phyloP scores from a whole-genome alignment of 2,329 filamentous ascomycete species.

The Fusarium phyllophilum region DNA sequence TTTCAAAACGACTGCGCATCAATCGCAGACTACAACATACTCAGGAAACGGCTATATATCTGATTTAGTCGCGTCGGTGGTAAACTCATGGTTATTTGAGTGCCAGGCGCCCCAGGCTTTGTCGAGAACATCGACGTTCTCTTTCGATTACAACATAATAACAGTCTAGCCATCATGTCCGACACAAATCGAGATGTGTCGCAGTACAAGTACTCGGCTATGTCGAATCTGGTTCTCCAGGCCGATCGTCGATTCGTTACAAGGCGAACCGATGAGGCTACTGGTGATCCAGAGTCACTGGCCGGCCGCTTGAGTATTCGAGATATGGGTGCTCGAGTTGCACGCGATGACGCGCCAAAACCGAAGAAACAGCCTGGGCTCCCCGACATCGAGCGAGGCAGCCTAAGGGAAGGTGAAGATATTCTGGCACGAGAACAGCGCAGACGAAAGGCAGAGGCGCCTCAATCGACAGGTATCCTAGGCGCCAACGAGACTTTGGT shows the following conservation, averaged over 20 bases:
- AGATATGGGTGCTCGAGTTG: constrained; percentile 91
- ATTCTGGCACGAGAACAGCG: constrained; percentile 84
- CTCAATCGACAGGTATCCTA: constrained; percentile 79
- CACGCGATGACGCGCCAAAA: constrained; percentile 81
- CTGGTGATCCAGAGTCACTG: constrained; percentile 96
- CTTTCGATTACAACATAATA: constrained; percentile 42
- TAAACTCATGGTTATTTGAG: constrained; percentile 50
- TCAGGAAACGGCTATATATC: constrained; percentile 24
- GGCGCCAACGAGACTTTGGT: constrained; percentile 87
- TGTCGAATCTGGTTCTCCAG: constrained; percentile 99
- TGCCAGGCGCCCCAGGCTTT: constrained; percentile 48
- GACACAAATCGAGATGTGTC: constrained; percentile 84
- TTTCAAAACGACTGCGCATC: constrained; percentile 39
- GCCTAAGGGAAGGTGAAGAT: constrained; percentile 82
- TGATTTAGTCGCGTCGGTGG: constrained; percentile 28
- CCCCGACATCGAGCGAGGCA: constrained; percentile 78
- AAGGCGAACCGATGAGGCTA: constrained; percentile 91
- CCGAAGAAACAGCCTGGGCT: constrained; percentile 78
- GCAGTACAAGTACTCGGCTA: constrained; percentile 99
- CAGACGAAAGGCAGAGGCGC: constrained; percentile 80
- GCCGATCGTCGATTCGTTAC: constrained; percentile 96
- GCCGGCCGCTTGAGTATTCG: constrained; percentile 92
- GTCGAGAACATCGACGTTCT: constrained; percentile 52
- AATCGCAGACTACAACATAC: constrained; percentile 38
- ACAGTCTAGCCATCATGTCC: constrained; percentile 68